Conservation (phyloP, 2,329 filamentous ascomycete genomes). For the Trichoderma semiorbis region DNA sequence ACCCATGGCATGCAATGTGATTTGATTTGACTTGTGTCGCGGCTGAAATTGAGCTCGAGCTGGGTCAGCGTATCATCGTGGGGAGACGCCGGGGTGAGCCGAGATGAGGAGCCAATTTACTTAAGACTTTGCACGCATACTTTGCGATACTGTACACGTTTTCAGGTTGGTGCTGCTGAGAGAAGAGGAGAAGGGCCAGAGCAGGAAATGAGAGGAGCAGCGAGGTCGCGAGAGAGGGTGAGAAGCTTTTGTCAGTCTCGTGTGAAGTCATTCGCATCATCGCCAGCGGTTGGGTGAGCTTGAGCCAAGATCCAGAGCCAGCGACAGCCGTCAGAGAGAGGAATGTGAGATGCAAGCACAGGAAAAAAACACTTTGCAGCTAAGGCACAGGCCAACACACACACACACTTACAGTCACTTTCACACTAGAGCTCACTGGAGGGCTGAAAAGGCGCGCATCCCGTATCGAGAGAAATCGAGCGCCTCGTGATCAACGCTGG, state of each 20-base stretch:
- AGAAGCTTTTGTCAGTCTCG: not conserved
- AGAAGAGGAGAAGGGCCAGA: not conserved
- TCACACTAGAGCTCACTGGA: not conserved
- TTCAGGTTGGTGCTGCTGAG: not conserved
- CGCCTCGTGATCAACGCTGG: slow-evolving; percentile 8
- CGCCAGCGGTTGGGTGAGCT: not conserved
- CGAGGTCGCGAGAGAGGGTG: not conserved
- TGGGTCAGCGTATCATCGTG: slow-evolving; percentile 16
- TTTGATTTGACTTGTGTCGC: not conserved
- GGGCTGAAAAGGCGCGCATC: not conserved
- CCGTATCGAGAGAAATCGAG: not conserved
- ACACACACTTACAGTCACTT: not conserved
- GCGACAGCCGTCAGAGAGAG: slow-evolving; percentile 5
- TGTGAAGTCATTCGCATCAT: not conserved
- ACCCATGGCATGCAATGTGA: slow-evolving; percentile 5
- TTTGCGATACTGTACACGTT: not conserved
- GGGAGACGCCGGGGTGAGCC: slow-evolving; percentile 16
- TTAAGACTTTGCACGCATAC: not conserved
- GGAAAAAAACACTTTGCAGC: slow-evolving; percentile 1
- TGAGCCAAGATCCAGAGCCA: not conserved
- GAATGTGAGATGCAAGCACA: slow-evolving; percentile 12
- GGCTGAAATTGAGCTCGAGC: slow-evolving; percentile 14
- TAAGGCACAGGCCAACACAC: not conserved
- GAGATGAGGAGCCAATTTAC: slow-evolving; percentile 16
- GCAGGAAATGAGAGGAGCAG: not conserved